Evolutionary conservation across 306 rosid species (phyloP), one percentile per base, ranked within the genome.

Genomic region (Geum urbanum): DNA sequence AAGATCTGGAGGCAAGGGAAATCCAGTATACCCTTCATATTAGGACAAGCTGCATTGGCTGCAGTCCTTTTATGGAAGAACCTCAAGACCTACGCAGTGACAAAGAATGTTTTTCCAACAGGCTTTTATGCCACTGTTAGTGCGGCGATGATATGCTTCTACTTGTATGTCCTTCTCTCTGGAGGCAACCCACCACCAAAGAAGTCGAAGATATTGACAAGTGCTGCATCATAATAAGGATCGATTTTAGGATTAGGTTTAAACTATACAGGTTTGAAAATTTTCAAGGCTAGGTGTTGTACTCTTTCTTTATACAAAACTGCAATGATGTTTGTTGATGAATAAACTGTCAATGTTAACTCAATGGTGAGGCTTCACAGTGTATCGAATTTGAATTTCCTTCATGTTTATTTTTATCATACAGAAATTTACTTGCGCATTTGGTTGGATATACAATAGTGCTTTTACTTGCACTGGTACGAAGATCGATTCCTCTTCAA

Each of bases 121-220:
- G 96, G 96, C 67, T 70, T 88, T 62, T 86, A 75, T 50, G 86
- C 86, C 57, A 79, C 74, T 67, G 74, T 88, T 53, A 86, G 97
- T 72, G 90, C 96, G 84, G 96, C 96, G 71, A 92, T 92, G 98
- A 79, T 92, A 22, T 86, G 94, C 86, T 92, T 92, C 79, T 92
- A 92, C 74, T 78, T 85, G 1, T 88, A 90, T 50, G 97, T 90
- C 71, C 51, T 92, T 69, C 68, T 84, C 41, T 73, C 89, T 0
- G 97, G 98, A 70, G 97, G 98, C 72, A 92, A 90, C 72, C 98
- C 98, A 14, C 96, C 98, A 45, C 94, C 98, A 16, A 92, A 90
- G 88, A 92, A 92, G 66, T 78, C 80, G 84, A 90, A 86, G 85
- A 43, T 91, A 48, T 79, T 90, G 68, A 81, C 84, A 56, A 84